Conservation (phyloP, 805 yeast species). For the Sugiyamaella mastotermitis region DNA sequence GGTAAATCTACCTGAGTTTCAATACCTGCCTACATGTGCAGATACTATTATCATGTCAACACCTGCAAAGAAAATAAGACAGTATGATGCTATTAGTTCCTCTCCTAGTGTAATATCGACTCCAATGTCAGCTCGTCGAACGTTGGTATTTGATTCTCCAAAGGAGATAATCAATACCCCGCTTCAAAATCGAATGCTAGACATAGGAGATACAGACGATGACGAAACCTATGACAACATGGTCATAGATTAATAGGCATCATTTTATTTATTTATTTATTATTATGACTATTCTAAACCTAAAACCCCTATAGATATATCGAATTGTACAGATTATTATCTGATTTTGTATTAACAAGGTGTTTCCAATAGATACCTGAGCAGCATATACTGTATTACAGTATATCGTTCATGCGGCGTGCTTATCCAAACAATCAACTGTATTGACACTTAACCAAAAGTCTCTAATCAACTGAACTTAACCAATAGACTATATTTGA, state of each 20-base stretch:
- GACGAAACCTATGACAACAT: conserved; percentile 5
- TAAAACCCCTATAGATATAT: no score
- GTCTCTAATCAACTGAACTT: no score
- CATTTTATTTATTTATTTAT: conserved; percentile 3
- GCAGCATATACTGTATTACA: no score
- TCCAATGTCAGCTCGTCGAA: conserved; percentile 1
- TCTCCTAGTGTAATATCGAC: conserved; percentile 4
- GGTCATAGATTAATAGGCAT: conserved; percentile 3
- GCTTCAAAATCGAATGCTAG: background rate
- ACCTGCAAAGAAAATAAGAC: conserved; percentile 1
- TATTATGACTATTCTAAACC: background rate
- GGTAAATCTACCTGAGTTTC: conserved; percentile 11
- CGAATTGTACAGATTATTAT: no score
- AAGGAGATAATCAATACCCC: conserved; percentile 5
- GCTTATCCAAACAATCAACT: no score
- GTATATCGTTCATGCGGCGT: no score
- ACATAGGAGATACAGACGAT: conserved; percentile 10
- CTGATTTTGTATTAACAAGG: no score
- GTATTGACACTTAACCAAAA: no score
- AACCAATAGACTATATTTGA: no score
- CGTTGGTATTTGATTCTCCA: conserved; percentile 2
- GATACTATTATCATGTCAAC: conserved; percentile 3
- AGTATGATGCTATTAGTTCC: background rate
- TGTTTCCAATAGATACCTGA: no score
- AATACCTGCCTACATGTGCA: background rate